phyloP scores from a whole-genome alignment of 228 moss, liverwort and hornwort genomes.

The Sphagnum magellanicum region DNA sequence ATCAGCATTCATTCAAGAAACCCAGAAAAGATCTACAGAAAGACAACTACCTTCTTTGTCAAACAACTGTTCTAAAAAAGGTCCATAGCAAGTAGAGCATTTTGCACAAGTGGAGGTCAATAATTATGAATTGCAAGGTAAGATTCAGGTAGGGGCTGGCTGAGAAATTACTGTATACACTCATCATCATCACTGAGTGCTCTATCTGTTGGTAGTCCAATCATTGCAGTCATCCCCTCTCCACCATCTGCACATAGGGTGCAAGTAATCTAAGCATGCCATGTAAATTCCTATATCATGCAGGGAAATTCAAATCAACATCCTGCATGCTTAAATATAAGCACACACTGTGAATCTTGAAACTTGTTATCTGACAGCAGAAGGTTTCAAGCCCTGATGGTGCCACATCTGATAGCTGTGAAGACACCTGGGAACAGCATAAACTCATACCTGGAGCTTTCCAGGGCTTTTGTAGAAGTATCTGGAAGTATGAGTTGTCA shows the following conservation, averaged over 20 bases:
- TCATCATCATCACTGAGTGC: constrained; percentile 80
- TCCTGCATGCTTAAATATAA: neutral
- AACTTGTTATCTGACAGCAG: neutral
- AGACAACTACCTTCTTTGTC: neutral
- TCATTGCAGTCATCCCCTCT: constrained; percentile 64
- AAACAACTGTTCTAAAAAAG: neutral
- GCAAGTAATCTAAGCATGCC: too few relatives aligned
- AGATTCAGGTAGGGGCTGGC: too few relatives aligned
- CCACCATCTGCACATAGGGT: constrained; percentile 37
- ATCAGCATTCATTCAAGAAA: neutral
- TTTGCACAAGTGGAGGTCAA: neutral
- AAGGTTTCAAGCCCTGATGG: neutral
- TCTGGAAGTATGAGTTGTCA: constrained; percentile 85
- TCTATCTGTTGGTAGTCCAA: constrained; percentile 84
- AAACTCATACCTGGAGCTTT: constrained; percentile 25
- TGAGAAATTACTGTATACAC: constrained; percentile 58
- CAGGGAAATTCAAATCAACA: neutral
- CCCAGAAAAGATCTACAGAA: neutral
- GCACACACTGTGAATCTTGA: neutral
- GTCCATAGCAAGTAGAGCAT: neutral
- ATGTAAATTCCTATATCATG: neutral
- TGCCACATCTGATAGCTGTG: neutral
- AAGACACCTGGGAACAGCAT: neutral
- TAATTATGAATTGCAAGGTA: too few relatives aligned
- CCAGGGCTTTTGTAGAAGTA: constrained; percentile 74